These are phyloP conservation scores for Rhynchosporium graminicola DNA, from an alignment of 2,329 filamentous ascomycete genomes.

Conservation along the genomic window DNA sequence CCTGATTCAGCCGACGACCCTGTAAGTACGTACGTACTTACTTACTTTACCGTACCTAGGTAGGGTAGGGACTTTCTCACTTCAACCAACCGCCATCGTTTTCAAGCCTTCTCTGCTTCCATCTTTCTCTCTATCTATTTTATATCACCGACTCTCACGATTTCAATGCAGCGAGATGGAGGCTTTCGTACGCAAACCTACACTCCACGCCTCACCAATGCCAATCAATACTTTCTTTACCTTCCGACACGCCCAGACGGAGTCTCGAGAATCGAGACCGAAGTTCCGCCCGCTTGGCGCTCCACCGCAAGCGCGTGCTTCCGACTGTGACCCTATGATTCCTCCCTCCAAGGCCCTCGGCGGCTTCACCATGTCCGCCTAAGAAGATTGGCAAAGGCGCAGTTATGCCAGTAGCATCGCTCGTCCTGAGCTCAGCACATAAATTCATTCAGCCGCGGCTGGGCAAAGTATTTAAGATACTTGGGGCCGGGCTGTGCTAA, in stretches of 20 bases:
- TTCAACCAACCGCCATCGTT: no score
- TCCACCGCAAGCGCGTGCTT: conserved; percentile 16
- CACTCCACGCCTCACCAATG: no score
- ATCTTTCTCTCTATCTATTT: no score
- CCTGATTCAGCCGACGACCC: no score
- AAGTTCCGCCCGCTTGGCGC: conserved; percentile 23
- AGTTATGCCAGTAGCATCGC: conserved; percentile 15
- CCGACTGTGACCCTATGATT: conserved; percentile 17
- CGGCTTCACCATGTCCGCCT: conserved; percentile 17
- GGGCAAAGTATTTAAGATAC: conserved; percentile 12
- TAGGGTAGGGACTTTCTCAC: no score
- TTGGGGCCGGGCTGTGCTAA: conserved; percentile 25
- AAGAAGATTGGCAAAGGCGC: conserved; percentile 21
- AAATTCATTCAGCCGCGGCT: conserved; percentile 1
- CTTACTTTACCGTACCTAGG: no score
- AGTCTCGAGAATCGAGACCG: conserved; percentile 13
- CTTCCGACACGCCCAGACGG: conserved; percentile 18
- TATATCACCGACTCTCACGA: no score
- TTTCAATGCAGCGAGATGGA: no score
- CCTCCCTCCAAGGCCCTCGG: conserved; percentile 22
- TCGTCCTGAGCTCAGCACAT: neutral
- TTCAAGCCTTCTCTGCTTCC: no score
- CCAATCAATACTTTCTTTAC: conserved; percentile 4
- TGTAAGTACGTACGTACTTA: no score
- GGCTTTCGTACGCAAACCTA: no score